phyloP scores from a whole-genome alignment of 495 filamentous ascomycete species.

The Staphylotrichum longicolle region DNA sequence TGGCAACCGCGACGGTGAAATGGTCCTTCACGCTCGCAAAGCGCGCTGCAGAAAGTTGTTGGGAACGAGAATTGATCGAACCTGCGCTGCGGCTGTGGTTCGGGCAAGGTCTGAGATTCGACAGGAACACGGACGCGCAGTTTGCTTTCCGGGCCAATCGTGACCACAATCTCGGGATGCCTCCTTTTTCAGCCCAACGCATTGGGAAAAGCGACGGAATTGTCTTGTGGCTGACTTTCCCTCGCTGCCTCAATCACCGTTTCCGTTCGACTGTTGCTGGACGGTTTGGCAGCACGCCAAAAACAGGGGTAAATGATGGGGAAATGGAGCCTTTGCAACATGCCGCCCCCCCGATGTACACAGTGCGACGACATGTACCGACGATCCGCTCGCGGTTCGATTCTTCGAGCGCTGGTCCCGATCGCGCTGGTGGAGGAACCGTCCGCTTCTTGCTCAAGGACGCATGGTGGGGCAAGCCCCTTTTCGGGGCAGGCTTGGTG shows the following conservation, averaged over 20 bases:
- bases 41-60: too few relatives aligned
- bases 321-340: background rate
- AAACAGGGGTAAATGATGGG: background rate
- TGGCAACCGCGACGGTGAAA: background rate
- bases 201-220: too few relatives aligned
- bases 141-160: too few relatives aligned
- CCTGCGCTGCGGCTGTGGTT: background rate
- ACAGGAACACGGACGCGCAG: too few relatives aligned
- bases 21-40: background rate
- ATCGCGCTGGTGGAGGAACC: background rate
- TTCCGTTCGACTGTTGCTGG: too few relatives aligned
- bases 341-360: background rate
- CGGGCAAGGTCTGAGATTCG: too few relatives aligned
- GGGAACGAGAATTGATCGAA: too few relatives aligned
- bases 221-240: too few relatives aligned
- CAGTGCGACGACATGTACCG: conserved; percentile 10
- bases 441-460: background rate
- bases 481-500: conserved; percentile 2
- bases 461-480: conserved; percentile 6
- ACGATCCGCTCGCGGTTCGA: background rate
- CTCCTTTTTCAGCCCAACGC: too few relatives aligned
- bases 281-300: too few relatives aligned
- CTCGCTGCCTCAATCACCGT: too few relatives aligned
- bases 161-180: too few relatives aligned
- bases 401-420: background rate